These are phyloP conservation scores for Streptanthus diversifolius DNA, from an alignment of 345 rosid species.

Conservation along the genomic window DNA sequence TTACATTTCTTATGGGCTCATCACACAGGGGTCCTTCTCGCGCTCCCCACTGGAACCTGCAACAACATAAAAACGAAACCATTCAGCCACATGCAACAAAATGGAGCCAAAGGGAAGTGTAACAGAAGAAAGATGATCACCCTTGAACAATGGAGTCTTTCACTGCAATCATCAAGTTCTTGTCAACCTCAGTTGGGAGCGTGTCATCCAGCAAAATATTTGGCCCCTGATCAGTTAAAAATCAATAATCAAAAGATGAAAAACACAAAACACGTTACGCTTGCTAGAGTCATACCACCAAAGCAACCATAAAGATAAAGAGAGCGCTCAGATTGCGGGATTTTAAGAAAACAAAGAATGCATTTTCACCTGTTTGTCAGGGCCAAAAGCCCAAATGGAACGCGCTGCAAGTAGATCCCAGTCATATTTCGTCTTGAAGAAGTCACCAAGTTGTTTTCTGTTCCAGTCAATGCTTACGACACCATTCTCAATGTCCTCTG, in stretches of 20 bases:
- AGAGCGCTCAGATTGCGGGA: neutral
- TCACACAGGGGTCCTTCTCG: constrained; percentile 99
- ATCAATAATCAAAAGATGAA: constrained; percentile 7
- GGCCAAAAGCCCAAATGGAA: constrained; percentile 99
- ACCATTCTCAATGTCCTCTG: constrained; percentile 90
- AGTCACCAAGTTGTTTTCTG: constrained; percentile 81
- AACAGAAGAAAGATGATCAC: constrained; percentile 35
- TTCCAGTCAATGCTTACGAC: constrained; percentile 91
- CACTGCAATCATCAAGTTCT: constrained; percentile 70
- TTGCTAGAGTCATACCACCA: neutral
- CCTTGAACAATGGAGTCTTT: constrained; percentile 98
- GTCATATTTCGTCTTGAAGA: constrained; percentile 85
- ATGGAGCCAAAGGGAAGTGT: constrained; percentile 3
- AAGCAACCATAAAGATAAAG: constrained; percentile 12
- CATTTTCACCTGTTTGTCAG: constrained; percentile 80
- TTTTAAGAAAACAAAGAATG: neutral
- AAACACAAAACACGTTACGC: constrained; percentile 9
- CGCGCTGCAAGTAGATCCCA: constrained; percentile 99
- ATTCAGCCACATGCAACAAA: constrained; percentile 16
- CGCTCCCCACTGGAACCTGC: constrained; percentile 98
- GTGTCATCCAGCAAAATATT: constrained; percentile 92
- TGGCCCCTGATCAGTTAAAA: constrained; percentile 60
- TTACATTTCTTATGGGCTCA: constrained; percentile 94
- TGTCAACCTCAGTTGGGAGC: constrained; percentile 92
- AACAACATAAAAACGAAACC: constrained; percentile 6